Conservation (phyloP, 2,329 filamentous ascomycete species). For the Talaromyces pinophilus region DNA sequence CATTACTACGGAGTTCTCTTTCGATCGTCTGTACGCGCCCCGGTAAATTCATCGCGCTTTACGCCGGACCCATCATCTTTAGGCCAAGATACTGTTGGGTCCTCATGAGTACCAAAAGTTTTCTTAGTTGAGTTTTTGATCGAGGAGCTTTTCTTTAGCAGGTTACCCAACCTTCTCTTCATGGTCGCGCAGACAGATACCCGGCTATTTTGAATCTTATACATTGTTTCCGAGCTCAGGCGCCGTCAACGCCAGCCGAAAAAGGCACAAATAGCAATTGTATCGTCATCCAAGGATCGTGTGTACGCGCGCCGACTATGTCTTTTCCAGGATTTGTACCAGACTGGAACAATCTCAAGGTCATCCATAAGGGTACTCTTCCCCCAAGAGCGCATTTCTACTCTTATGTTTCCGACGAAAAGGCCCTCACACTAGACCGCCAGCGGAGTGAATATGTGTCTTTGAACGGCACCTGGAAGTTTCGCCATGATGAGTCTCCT, state of each 20-base stretch:
- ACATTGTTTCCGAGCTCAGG: background rate
- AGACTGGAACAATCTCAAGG: slow-evolving; percentile 55
- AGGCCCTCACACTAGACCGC: slow-evolving; percentile 48
- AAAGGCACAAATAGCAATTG: background rate
- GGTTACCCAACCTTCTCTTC: background rate
- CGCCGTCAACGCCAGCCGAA: background rate
- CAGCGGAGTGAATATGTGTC: slow-evolving; percentile 25
- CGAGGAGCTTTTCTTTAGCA: background rate
- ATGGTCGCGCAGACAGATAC: background rate
- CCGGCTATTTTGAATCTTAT: background rate
- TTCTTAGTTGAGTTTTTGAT: background rate
- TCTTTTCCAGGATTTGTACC: slow-evolving; percentile 24
- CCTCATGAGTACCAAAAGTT: background rate
- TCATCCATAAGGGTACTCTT: slow-evolving; percentile 57
- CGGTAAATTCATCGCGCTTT: background rate
- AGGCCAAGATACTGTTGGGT: background rate
- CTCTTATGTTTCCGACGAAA: slow-evolving; percentile 49
- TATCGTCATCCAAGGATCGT: background rate
- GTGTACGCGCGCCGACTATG: slow-evolving; percentile 7
- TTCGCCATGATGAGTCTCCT: slow-evolving; percentile 53
- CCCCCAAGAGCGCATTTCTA: slow-evolving; percentile 57
- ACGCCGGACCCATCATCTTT: background rate
- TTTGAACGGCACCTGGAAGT: slow-evolving; percentile 61
- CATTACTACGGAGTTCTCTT: background rate
- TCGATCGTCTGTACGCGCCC: background rate